Evolutionary conservation across 2,329 filamentous ascomycete species (phyloP).

Genomic region (Fusarium sp.): DNA sequence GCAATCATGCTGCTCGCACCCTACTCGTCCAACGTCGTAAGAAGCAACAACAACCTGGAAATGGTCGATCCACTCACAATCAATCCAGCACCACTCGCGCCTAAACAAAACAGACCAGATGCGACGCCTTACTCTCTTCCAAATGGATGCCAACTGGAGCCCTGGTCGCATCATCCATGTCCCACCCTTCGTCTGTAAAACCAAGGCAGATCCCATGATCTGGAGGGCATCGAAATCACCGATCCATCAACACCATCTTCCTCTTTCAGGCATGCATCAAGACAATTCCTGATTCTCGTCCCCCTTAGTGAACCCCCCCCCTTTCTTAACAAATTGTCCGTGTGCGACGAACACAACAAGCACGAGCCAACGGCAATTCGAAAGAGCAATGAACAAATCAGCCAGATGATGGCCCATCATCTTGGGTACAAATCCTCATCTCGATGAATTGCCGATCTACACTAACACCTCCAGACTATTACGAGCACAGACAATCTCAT

Average conservation of each 20-base stretch:
- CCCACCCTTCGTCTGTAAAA: constrained; percentile 20
- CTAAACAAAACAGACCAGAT: constrained; percentile 20
- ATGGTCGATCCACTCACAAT: constrained; percentile 27
- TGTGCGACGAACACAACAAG: constrained; percentile 20
- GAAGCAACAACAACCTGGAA: constrained; percentile 29
- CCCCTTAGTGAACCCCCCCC: not conserved
- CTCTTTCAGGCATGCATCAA: constrained; percentile 10
- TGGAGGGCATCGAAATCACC: constrained; percentile 6
- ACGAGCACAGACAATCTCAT: constrained; percentile 27
- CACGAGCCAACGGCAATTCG: constrained; percentile 24
- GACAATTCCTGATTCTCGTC: constrained; percentile 11
- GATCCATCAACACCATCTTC: constrained; percentile 8
- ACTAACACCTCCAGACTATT: constrained; percentile 13
- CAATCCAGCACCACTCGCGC: constrained; percentile 19
- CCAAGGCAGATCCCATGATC: constrained; percentile 33
- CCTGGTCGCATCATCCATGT: constrained; percentile 1
- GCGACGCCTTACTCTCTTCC: constrained; percentile 12
- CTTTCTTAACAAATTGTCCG: not conserved
- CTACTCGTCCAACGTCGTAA: constrained; percentile 17
- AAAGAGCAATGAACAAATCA: not conserved
- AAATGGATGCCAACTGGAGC: not conserved
- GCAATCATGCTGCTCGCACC: not conserved
- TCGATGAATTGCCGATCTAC: constrained; percentile 30
- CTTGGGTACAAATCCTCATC: constrained; percentile 19
- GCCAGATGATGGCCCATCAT: not conserved